phyloP scores from a whole-genome alignment of 2,329 filamentous ascomycete genomes.

The Calonectria ilicicola region DNA sequence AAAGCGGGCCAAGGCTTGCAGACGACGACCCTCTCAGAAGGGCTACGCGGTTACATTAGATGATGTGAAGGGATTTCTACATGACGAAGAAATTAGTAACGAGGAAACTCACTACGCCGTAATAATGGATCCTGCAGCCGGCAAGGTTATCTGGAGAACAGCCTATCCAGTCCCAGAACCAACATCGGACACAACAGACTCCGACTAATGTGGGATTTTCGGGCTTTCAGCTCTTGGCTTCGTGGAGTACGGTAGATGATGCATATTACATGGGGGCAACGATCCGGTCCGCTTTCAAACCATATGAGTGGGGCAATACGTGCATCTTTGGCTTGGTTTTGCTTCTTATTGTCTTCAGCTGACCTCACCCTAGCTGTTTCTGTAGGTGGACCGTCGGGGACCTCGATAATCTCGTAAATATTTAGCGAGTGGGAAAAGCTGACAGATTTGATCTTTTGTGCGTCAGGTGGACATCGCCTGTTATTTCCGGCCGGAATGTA shows the following conservation, averaged over 20 bases:
- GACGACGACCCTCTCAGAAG: background rate
- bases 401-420: no score
- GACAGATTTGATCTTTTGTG: no score
- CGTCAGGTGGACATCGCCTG: no score
- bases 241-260: background rate
- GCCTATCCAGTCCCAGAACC: conserved; percentile 19
- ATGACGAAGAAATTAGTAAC: conserved; percentile 42
- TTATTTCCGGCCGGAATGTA: no score
- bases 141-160: conserved; percentile 55
- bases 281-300: background rate
- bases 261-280: background rate
- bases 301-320: no score
- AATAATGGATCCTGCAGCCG: conserved; percentile 60
- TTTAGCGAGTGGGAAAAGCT: no score
- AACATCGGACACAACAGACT: background rate
- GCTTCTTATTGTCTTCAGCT: no score
- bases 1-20: background rate
- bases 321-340: no score
- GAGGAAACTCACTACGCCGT: conserved; percentile 48
- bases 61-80: conserved; percentile 42
- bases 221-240: background rate
- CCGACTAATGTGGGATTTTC: background rate
- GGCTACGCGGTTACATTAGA: conserved; percentile 21
- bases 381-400: no score
- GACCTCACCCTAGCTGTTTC: no score